Percentiles rank a stretch among this genome's conserved stretches.
Conservation (phyloP, 805 yeast species). For the Saturnispora diversa region DNA sequence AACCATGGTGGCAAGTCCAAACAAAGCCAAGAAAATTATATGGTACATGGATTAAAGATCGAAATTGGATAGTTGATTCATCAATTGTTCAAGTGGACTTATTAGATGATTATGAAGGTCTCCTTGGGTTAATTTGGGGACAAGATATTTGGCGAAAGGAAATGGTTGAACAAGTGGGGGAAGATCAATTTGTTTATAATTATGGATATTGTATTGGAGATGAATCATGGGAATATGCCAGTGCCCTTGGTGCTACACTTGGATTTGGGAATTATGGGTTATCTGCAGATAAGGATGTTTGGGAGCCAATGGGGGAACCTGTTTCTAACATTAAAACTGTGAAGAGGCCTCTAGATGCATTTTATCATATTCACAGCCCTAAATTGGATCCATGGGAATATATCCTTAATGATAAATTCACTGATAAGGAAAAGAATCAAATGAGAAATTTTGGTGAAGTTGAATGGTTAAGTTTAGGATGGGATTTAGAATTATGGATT, state of each 20-base stretch:
- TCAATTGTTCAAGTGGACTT: conserved; percentile 27
- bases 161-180: conserved; percentile 11
- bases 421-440: conserved; percentile 13
- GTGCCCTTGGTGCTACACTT: conserved; percentile 11
- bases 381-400: conserved; percentile 42
- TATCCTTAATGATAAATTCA: conserved; percentile 16
- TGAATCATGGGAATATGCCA: conserved; percentile 11
- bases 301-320: conserved; percentile 7
- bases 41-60: conserved; percentile 17
- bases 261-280: conserved; percentile 10
- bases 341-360: conserved; percentile 21
- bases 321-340: conserved; percentile 1
- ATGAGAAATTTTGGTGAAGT: conserved; percentile 25
- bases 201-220: conserved; percentile 19
- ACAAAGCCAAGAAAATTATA: conserved; percentile 23
- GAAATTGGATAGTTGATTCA: conserved; percentile 18
- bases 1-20: conserved; percentile 43
- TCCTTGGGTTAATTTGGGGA: conserved; percentile 11
- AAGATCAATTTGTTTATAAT: conserved; percentile 13
- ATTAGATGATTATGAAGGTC: conserved; percentile 19
- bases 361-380: conserved; percentile 42
- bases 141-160: conserved; percentile 13
- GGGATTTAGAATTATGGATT: conserved; percentile 23
- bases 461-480: conserved; percentile 15
- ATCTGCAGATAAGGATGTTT: conserved; percentile 7